Conservation (phyloP, 2,329 filamentous ascomycete species). For the Talaromyces funiculosus region DNA sequence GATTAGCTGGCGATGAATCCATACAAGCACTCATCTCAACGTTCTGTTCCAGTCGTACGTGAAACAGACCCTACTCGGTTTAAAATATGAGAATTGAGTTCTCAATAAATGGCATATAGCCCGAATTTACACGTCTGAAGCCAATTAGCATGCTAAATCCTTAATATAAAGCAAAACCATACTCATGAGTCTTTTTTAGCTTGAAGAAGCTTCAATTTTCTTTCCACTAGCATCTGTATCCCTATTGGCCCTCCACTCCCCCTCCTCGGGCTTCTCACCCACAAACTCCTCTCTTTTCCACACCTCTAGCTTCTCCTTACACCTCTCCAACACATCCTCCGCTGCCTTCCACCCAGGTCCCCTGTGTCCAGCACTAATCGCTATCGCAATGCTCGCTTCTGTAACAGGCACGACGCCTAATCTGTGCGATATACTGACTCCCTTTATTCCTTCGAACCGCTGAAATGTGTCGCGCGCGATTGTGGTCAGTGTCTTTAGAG, state of each 20-base stretch:
- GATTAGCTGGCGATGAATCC: conserved; percentile 23
- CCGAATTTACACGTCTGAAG: too few species aligned
- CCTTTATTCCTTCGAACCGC: conserved; percentile 56
- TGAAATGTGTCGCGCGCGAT: conserved; percentile 45
- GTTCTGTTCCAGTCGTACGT: not conserved
- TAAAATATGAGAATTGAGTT: too few species aligned
- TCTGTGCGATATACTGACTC: conserved; percentile 75
- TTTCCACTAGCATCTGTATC: conserved; percentile 57
- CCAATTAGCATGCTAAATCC: not conserved
- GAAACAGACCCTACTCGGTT: not conserved
- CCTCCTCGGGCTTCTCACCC: conserved; percentile 58
- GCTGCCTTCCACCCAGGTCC: conserved; percentile 80
- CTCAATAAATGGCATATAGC: too few species aligned
- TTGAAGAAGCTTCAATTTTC: not conserved
- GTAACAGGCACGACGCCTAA: conserved; percentile 79
- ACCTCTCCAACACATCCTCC: conserved; percentile 81
- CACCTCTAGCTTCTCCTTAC: conserved; percentile 83
- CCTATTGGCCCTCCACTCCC: conserved; percentile 80
- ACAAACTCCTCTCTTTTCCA: conserved; percentile 92
- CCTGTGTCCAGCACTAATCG: conserved; percentile 76
- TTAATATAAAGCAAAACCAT: too few species aligned
- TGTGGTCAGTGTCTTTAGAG: conserved; percentile 34
- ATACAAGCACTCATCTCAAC: conserved; percentile 19
- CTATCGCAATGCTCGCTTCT: conserved; percentile 91
- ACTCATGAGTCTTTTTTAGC: too few species aligned